Base-by-base conservation (phyloP, 805 yeast species). In the Yarrowia keelungensis region DNA sequence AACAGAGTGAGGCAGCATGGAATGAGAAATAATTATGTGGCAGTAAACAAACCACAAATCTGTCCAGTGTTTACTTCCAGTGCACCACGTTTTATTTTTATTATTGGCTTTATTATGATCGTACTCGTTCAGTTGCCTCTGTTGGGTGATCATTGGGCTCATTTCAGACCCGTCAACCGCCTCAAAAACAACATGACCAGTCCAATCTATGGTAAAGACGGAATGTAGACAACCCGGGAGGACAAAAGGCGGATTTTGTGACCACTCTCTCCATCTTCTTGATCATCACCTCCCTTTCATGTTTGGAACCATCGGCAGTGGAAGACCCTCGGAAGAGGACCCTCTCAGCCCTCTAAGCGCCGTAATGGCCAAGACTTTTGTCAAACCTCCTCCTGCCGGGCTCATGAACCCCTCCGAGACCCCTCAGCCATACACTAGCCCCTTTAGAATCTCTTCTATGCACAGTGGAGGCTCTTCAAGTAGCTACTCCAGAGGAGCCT, bases 291-390 rank as follows among this genome's bases (percentile, higher is more conserved):
- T 26, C 32, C 32, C 32, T 26, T 26, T 26, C 19, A 59, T 59
- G 65, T 59, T 43, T 45, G 65, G 65, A 7, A n/a, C 39, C 16
- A 59, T 59, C 7, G 65, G 65, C 32, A 59, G 65, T 26, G 65
- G 65, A 5, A 5, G 51, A 43, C 51, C 42, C 32, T 26, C 65
- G 10, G 51, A 45, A 35, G 65, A 59, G 14, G 51, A 59, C 26
- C 46, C 65, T 41, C 41, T 45, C 32, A 26, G 32, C 32, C 32
- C 32, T 26, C 32, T 26, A 26, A 26, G 9, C 65, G 36, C 50
- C 5, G 51, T 56, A 14, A 56, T 41, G 62, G 62, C 62, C 19
- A 41, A 42, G 26, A 56, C 26, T 9, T 56, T 56, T 56, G 62
- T 39, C 36, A 56, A 56, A 42, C 62, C 62, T 10, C 38, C 45